Percentiles rank a stretch among this genome's conserved stretches.
Evolutionary conservation across 176 grass and related monocot species (phyloP).

Genomic region (Oryza punctata): DNA sequence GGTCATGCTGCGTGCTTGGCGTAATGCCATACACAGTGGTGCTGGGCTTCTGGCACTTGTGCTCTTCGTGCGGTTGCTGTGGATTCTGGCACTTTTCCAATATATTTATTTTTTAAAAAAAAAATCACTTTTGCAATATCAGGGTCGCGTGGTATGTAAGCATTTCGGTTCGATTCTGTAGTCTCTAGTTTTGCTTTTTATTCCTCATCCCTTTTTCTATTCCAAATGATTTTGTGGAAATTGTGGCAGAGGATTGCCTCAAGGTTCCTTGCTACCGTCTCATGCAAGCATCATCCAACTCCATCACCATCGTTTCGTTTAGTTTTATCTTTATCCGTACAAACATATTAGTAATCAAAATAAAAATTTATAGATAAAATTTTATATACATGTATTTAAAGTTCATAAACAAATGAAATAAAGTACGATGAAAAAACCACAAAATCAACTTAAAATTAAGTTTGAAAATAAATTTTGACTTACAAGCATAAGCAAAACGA

Average conservation of each 20-base stretch:
- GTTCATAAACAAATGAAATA: too few species aligned
- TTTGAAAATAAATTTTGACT: too few species aligned
- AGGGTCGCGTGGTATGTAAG: conserved; percentile 46
- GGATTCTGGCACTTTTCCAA: conserved; percentile 9
- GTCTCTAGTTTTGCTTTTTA: neutral
- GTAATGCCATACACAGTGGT: neutral
- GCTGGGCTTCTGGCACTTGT: neutral
- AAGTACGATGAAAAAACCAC: too few species aligned
- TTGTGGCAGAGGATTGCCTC: neutral
- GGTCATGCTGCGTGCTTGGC: neutral
- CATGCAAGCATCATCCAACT: neutral
- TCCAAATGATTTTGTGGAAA: neutral
- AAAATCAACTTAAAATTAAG: too few species aligned
- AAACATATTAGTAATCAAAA: too few species aligned
- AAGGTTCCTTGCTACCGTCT: neutral
- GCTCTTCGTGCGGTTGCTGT: neutral
- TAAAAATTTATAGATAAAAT: too few species aligned
- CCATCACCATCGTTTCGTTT: too few species aligned
- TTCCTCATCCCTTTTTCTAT: neutral
- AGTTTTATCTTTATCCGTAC: too few species aligned
- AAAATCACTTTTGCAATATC: neutral
- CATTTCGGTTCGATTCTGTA: conserved; percentile 28
- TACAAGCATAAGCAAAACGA: too few species aligned
- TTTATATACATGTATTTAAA: too few species aligned
- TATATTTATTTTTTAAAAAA: too few species aligned